Evolutionary conservation across 2,329 filamentous ascomycete species (phyloP), one percentile per base, ranked within the genome.

Genomic region (Verticillium tricorpus): DNA sequence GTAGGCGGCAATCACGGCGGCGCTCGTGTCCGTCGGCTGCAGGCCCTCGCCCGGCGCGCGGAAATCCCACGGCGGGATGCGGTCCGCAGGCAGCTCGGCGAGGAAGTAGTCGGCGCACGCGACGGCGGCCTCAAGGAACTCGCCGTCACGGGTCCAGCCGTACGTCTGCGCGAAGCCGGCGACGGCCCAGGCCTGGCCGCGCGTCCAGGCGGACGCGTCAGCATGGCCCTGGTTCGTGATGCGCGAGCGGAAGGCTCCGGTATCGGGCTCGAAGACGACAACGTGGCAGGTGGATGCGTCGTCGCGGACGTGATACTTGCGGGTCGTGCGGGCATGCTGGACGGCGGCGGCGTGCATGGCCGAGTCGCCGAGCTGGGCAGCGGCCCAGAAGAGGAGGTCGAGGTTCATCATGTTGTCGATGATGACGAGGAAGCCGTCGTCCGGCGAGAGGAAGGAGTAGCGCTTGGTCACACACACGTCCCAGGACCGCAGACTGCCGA

Each of bases 51-150:
- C 39, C 1, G 65, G 61, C 0, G 78, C 78, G 55, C 76, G 72
- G 55, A 83, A 83, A 60, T 84, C 81, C 81, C 80, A 84, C 2
- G 75, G 72, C 1, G 81, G 80, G 4, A 82, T 76, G 0, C 72
- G 67, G 17, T 73, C 73, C 2, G 70, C 69, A 0, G 75, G 72
- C 19, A 81, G 68, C 5, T 74, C 69, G 0, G 59, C 56, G 3
- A 83, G 65, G 63, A 84, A 84, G 61, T 79, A 80, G 34, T 80
- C 72, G 1, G 79, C 80, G 45, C 78, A 77, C 2, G 69, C 66
- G 3, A 72, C 69, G 0, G 81, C 76, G 2, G 80, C 80, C 0
- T 73, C 65, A 1, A 82, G 71, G 61, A 81, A 82, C 1, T 69
- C 70, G 0, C 40, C 52, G 31, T 80, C 75, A 12, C 72, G 71